Evolutionary conservation across 163 green algal genomes (phyloP).

Genomic region (Trebouxia gelatinosa): DNA sequence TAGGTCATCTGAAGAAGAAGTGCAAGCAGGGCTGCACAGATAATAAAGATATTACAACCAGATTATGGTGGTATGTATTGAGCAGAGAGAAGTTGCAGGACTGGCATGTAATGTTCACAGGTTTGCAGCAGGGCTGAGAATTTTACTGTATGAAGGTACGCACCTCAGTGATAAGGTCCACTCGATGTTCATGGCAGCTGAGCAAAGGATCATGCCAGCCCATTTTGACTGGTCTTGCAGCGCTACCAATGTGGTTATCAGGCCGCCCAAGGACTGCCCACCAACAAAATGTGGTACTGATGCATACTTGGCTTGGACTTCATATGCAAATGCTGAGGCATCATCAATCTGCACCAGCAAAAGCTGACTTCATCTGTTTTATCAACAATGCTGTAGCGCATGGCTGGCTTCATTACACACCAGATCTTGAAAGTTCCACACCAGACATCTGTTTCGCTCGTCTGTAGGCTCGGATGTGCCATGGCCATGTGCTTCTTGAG

Average conservation of each 20-base stretch:
- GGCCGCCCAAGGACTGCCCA: slow-evolving; percentile 75
- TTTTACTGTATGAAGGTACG: background rate
- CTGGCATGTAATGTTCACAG: background rate
- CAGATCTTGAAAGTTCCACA: slow-evolving; percentile 48
- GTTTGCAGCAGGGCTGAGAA: too few relatives aligned
- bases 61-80: too few relatives aligned
- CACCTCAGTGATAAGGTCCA: slow-evolving; percentile 64
- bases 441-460: slow-evolving; percentile 33
- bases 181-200: slow-evolving; percentile 72
- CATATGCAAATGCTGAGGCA: slow-evolving; percentile 26
- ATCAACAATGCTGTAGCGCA: too few relatives aligned
- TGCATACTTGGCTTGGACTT: slow-evolving; percentile 1
- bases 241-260: slow-evolving; percentile 59
- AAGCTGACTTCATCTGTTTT: too few relatives aligned
- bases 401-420: slow-evolving; percentile 38
- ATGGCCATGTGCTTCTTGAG: slow-evolving; percentile 63
- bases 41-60: too few relatives aligned
- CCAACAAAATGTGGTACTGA: background rate
- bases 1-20: too few relatives aligned
- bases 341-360: slow-evolving; percentile 18
- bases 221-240: slow-evolving; percentile 38
- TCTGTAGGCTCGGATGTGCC: slow-evolving; percentile 48
- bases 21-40: too few relatives aligned
- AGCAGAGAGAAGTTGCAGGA: too few relatives aligned
- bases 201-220: slow-evolving; percentile 72